Percentiles rank a stretch among this genome's conserved stretches.
These are phyloP conservation scores for Fraxinus velutina DNA, from an alignment of 305 asterid genomes.

Conservation along the genomic window DNA sequence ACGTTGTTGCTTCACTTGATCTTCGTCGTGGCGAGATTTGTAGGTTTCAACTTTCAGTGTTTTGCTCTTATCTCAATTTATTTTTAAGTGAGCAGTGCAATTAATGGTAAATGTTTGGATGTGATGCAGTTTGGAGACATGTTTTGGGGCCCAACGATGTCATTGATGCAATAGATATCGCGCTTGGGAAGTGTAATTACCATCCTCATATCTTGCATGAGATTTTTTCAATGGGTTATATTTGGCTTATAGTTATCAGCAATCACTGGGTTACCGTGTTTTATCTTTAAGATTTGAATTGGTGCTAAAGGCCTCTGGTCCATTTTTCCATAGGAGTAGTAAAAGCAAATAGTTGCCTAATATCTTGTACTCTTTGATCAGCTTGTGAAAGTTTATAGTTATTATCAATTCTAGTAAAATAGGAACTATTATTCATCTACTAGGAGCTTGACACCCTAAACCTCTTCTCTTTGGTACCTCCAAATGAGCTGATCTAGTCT, in stretches of 20 bases:
- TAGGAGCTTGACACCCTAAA: background rate
- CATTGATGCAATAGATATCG: conserved; percentile 68
- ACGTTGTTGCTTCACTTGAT: conserved; percentile 91
- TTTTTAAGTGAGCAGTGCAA: background rate
- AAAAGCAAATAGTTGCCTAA: background rate
- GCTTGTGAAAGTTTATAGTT: background rate
- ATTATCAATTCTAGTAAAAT: background rate
- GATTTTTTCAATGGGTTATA: background rate
- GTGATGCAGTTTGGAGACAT: conserved; percentile 90
- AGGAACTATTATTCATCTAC: background rate
- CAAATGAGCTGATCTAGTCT: background rate
- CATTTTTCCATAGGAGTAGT: background rate
- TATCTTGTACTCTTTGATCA: background rate
- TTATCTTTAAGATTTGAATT: background rate
- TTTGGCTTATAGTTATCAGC: background rate
- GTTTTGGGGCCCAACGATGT: conserved; percentile 71
- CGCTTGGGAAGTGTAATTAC: conserved; percentile 77
- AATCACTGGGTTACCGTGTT: background rate
- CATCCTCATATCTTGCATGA: background rate
- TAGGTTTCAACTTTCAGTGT: conserved; percentile 28
- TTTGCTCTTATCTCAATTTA: background rate
- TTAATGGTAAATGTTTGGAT: conserved; percentile 18
- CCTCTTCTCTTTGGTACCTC: background rate
- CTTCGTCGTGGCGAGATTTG: conserved; percentile 97
- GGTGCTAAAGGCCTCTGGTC: background rate